These are phyloP conservation scores for Brassica balearica DNA, from an alignment of 441 rosid species.

Conservation along the genomic window DNA sequence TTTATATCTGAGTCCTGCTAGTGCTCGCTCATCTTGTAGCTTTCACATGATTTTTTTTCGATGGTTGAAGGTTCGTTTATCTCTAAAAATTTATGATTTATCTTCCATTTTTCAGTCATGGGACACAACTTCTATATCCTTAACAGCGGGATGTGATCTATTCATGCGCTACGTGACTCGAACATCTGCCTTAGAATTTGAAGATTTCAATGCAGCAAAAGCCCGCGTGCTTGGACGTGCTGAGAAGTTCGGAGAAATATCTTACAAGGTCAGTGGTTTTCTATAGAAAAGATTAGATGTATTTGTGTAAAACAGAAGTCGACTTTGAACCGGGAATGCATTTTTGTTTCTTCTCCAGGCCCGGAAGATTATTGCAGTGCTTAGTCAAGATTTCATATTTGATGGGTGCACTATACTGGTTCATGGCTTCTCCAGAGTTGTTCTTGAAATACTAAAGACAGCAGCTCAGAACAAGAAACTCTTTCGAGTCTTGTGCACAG, in stretches of 20 bases:
- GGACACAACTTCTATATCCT: constrained; percentile 78
- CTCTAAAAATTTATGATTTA: too few species aligned
- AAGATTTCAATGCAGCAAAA: constrained; percentile 86
- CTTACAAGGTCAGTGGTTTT: constrained; percentile 62
- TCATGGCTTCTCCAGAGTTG: constrained; percentile 96
- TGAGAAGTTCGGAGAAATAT: constrained; percentile 94
- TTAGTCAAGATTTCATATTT: constrained; percentile 91
- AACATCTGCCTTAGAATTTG: constrained; percentile 87
- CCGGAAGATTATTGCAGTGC: constrained; percentile 81
- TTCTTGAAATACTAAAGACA: constrained; percentile 63
- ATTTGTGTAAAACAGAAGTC: background rate
- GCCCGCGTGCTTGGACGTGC: constrained; percentile 85
- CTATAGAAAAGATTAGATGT: background rate
- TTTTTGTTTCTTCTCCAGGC: constrained; percentile 80
- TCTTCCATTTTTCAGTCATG: constrained; percentile 30
- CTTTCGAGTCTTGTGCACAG: constrained; percentile 92
- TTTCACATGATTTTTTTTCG: too few species aligned
- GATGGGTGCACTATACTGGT: constrained; percentile 97
- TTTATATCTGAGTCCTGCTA: too few species aligned
- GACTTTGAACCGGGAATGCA: background rate
- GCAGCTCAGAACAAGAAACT: constrained; percentile 84
- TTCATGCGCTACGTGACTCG: constrained; percentile 89
- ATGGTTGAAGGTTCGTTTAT: too few species aligned
- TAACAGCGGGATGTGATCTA: constrained; percentile 94
- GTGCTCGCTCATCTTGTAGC: too few species aligned